Conservation (phyloP, 2,329 filamentous ascomycete species). For the Aspergillus sp. region DNA sequence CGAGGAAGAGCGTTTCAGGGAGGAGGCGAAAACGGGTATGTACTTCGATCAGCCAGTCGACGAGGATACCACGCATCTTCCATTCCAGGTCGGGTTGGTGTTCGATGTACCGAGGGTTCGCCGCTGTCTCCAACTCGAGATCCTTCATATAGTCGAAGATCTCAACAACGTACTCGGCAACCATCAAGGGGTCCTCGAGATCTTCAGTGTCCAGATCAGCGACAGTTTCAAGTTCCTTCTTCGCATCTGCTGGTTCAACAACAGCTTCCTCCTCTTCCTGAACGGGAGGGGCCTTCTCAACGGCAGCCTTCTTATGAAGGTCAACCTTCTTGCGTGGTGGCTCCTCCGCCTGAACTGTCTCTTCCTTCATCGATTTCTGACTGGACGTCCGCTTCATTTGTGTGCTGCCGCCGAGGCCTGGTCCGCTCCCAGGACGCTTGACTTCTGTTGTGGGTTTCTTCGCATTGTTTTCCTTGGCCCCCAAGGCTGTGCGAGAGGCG, state of each 20-base stretch:
- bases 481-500: constrained; percentile 54
- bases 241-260: constrained; percentile 30
- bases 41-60: constrained; percentile 98
- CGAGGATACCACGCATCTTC: constrained; percentile 95
- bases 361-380: constrained; percentile 51
- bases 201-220: constrained; percentile 74
- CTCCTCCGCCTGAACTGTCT: constrained; percentile 47
- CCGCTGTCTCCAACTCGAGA: constrained; percentile 69
- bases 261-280: constrained; percentile 16
- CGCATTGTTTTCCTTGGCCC: constrained; percentile 51
- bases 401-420: constrained; percentile 50
- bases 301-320: constrained; percentile 38
- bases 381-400: constrained; percentile 58
- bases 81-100: constrained; percentile 92
- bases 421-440: constrained; percentile 66
- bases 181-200: constrained; percentile 89
- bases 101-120: constrained; percentile 90
- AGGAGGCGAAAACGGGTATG: constrained; percentile 93
- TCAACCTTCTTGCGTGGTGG: constrained; percentile 59
- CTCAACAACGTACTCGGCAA: constrained; percentile 90
- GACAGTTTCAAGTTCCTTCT: constrained; percentile 30
- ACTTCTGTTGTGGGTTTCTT: constrained; percentile 56
- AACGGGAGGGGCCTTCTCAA: constrained; percentile 13
- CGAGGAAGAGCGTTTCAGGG: constrained; percentile 90
- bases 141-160: constrained; percentile 94